phyloP scores from a whole-genome alignment of 352 stramenopile species.

The Albugo candida region DNA sequence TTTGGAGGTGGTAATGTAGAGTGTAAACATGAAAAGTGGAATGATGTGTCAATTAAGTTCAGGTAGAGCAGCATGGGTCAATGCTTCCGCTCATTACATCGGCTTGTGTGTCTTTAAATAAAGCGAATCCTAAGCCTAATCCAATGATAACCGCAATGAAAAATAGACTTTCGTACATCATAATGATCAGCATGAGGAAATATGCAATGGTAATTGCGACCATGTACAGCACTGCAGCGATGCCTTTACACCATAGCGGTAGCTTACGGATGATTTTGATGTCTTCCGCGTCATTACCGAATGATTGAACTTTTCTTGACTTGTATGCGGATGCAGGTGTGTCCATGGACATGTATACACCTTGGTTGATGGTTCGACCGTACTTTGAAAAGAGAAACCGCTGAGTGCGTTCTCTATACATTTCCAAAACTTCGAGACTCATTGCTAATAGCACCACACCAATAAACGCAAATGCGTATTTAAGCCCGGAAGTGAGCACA shows the following conservation, averaged over 20 bases:
- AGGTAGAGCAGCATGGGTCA: slow-evolving; percentile 64
- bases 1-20: too few relatives aligned
- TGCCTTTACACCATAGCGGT: slow-evolving; percentile 36
- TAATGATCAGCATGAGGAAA: slow-evolving; percentile 72
- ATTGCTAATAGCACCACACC: slow-evolving; percentile 43
- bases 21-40: too few relatives aligned
- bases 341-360: slow-evolving; percentile 28
- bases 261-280: slow-evolving; percentile 33
- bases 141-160: slow-evolving; percentile 60
- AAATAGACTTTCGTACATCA: slow-evolving; percentile 70
- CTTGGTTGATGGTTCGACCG: slow-evolving; percentile 29
- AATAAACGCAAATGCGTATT: slow-evolving; percentile 63
- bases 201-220: slow-evolving; percentile 52
- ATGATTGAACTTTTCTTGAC: not conserved
- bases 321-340: slow-evolving; percentile 10
- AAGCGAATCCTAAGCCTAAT: slow-evolving; percentile 41
- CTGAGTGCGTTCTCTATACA: slow-evolving; percentile 24
- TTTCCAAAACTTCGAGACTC: slow-evolving; percentile 39
- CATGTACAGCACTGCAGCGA: slow-evolving; percentile 57
- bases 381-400: slow-evolving; percentile 30
- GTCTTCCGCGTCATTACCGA: slow-evolving; percentile 4
- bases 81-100: slow-evolving; percentile 45
- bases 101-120: slow-evolving; percentile 70
- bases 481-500: slow-evolving; percentile 36
- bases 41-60: slow-evolving; percentile 2